Conservation (phyloP, 768 basidiomycete species). For the Cubamyces lactineus region DNA sequence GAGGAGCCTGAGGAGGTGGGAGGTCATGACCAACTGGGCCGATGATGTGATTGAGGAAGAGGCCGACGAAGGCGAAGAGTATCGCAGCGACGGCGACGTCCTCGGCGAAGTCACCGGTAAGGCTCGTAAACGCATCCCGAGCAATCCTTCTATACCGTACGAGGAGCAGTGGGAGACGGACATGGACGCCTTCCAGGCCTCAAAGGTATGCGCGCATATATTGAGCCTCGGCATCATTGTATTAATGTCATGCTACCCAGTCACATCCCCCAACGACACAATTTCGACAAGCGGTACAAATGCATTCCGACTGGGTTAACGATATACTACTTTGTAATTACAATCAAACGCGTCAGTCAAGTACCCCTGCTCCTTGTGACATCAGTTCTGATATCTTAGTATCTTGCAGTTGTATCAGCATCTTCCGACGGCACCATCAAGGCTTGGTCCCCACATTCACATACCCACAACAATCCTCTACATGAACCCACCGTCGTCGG, state of each 20-base stretch:
- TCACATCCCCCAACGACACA: constrained; percentile 47
- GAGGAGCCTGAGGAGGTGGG: constrained; percentile 57
- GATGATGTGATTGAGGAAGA: constrained; percentile 72
- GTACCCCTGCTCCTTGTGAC: neutral
- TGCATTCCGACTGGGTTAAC: constrained; percentile 96
- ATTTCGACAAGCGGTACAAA: constrained; percentile 88
- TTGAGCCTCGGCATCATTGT: neutral
- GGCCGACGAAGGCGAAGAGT: constrained; percentile 61
- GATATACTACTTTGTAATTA: constrained; percentile 90
- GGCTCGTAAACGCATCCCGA: constrained; percentile 36
- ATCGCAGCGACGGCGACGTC: constrained; percentile 72
- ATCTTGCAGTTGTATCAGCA: constrained; percentile 73
- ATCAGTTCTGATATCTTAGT: neutral
- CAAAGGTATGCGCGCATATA: constrained; percentile 49
- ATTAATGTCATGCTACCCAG: neutral
- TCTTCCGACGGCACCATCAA: constrained; percentile 96
- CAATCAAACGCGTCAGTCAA: constrained; percentile 76
- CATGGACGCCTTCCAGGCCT: constrained; percentile 48
- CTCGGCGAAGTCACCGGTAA: constrained; percentile 67
- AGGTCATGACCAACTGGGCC: constrained; percentile 83
- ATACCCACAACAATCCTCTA: constrained; percentile 40
- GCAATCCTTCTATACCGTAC: constrained; percentile 47
- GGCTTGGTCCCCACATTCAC: constrained; percentile 87
- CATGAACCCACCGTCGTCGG: constrained; percentile 69
- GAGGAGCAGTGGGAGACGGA: constrained; percentile 87